Evolutionary conservation across 2,329 filamentous ascomycete genomes (phyloP).

Genomic region (Aspergillus neoniger): DNA sequence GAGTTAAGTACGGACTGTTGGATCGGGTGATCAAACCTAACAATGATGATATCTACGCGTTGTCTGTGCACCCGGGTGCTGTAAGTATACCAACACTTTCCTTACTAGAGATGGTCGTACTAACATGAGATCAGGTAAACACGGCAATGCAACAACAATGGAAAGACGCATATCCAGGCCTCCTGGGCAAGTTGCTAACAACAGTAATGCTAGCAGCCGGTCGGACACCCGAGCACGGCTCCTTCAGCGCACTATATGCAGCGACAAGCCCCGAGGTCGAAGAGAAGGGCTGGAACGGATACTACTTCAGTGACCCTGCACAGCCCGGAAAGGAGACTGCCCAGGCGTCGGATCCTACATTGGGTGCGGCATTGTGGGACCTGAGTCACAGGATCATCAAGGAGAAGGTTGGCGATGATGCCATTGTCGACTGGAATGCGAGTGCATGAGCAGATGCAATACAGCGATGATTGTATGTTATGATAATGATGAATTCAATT

Average conservation of each 20-base stretch:
- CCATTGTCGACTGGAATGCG: constrained; percentile 38
- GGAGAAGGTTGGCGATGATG: constrained; percentile 46
- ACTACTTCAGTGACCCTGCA: constrained; percentile 46
- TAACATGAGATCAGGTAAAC: constrained; percentile 39
- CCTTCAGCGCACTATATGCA: constrained; percentile 49
- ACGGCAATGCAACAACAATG: constrained; percentile 51
- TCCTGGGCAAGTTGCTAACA: constrained; percentile 43
- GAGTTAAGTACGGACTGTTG: constrained; percentile 45
- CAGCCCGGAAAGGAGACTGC: constrained; percentile 42
- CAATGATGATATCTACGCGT: constrained; percentile 43
- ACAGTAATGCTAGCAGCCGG: constrained; percentile 39
- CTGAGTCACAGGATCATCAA: constrained; percentile 43
- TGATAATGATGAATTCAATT: too few relatives aligned
- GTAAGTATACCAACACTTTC: not conserved
- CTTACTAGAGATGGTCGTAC: not conserved
- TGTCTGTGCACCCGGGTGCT: constrained; percentile 47
- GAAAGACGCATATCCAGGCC: constrained; percentile 49
- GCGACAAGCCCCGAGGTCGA: constrained; percentile 46
- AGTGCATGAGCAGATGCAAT: not conserved
- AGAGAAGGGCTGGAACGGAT: constrained; percentile 47
- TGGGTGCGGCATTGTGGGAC: constrained; percentile 45
- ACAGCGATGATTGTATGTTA: too few relatives aligned
- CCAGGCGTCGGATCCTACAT: constrained; percentile 43
- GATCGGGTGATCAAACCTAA: constrained; percentile 48
- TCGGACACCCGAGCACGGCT: constrained; percentile 45